These are phyloP conservation scores for Furcasterigmium furcatum DNA, from an alignment of 2,329 filamentous ascomycete genomes.

Conservation along the genomic window DNA sequence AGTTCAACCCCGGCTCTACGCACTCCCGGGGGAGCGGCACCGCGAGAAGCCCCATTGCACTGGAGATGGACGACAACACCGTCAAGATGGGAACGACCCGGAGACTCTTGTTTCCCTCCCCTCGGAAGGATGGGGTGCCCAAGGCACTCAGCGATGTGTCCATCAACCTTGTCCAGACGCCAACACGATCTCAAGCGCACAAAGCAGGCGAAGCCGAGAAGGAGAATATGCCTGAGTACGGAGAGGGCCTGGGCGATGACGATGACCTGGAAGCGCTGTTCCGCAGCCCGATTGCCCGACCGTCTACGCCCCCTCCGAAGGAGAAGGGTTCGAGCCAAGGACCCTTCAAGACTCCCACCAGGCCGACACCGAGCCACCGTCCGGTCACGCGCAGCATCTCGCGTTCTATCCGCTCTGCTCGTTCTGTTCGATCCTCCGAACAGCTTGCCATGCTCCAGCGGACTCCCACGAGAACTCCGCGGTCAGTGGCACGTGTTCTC, in stretches of 20 bases:
- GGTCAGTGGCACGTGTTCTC: slow-evolving; percentile 20
- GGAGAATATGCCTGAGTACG: slow-evolving; percentile 48
- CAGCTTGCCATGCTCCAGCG: slow-evolving; percentile 34
- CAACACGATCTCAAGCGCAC: slow-evolving; percentile 29
- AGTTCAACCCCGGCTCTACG: slow-evolving; percentile 39
- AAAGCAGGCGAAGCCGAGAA: slow-evolving; percentile 34
- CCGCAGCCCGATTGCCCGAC: slow-evolving; percentile 46
- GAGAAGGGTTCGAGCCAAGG: slow-evolving; percentile 40
- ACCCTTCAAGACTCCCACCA: slow-evolving; percentile 60
- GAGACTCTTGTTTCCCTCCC: slow-evolving; percentile 74
- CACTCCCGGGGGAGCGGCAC: slow-evolving; percentile 55
- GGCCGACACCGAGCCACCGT: slow-evolving; percentile 58
- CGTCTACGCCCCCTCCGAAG: slow-evolving; percentile 50
- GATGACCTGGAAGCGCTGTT: slow-evolving; percentile 65
- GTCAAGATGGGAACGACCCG: slow-evolving; percentile 50
- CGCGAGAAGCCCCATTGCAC: slow-evolving; percentile 52
- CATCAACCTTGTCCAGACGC: slow-evolving; percentile 47
- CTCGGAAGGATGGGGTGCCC: slow-evolving; percentile 59
- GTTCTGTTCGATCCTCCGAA: slow-evolving; percentile 39
- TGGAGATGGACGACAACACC: slow-evolving; percentile 40
- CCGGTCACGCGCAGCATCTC: slow-evolving; percentile 60
- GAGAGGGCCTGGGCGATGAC: slow-evolving; percentile 19
- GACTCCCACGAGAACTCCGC: slow-evolving; percentile 46
- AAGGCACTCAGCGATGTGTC: slow-evolving; percentile 59
- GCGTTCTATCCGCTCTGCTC: slow-evolving; percentile 47